Conservation (phyloP, 805 yeast genomes). For the Myxozyma nipponensis region DNA sequence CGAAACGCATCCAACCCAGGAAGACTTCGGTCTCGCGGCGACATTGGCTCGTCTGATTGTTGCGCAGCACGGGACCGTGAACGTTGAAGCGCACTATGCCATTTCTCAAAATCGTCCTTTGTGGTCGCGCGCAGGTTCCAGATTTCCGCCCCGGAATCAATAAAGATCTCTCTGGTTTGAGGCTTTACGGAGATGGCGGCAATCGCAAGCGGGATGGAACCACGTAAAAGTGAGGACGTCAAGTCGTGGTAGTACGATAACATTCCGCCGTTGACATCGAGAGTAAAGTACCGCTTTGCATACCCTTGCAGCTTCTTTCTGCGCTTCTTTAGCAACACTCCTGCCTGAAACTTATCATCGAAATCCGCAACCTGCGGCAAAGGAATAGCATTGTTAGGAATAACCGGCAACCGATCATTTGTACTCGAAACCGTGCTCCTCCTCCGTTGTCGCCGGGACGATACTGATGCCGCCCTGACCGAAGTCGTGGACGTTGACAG, state of each 20-base stretch:
- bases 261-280: constrained; percentile 78
- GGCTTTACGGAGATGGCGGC: constrained; percentile 80
- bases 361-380: neutral
- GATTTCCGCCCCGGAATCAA: constrained; percentile 93
- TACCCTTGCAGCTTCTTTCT: constrained; percentile 84
- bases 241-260: constrained; percentile 74
- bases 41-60: neutral
- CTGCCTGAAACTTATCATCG: constrained; percentile 56
- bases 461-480: constrained; percentile 12
- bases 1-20: constrained; percentile 8
- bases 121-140: constrained; percentile 79
- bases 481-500: constrained; percentile 15
- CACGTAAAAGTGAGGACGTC: constrained; percentile 64
- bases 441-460: constrained; percentile 14
- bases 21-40: constrained; percentile 4
- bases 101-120: constrained; percentile 62
- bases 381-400: neutral
- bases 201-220: constrained; percentile 82
- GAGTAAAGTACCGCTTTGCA: constrained; percentile 75
- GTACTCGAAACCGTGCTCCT: constrained; percentile 5
- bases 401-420: neutral
- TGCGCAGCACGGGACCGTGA: constrained; percentile 13
- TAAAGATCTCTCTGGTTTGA: constrained; percentile 61
- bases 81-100: constrained; percentile 61
- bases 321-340: constrained; percentile 72